phyloP scores from a whole-genome alignment of 441 rosid species.

The Eugenia klotzschiana region DNA sequence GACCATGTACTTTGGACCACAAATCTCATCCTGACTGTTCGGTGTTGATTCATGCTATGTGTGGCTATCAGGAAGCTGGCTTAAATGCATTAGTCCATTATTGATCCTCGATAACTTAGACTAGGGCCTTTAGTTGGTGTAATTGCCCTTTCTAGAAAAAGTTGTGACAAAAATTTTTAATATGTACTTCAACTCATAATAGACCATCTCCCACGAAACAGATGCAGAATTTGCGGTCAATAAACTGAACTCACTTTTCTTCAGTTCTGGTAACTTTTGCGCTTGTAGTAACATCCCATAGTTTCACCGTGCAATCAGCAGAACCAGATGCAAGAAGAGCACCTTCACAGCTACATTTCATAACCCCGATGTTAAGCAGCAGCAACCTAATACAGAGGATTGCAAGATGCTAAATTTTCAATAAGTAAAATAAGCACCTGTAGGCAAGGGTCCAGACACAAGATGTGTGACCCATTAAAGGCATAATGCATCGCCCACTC shows the following conservation, averaged over 20 bases:
- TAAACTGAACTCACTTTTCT: constrained; percentile 46
- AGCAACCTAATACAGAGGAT: not conserved
- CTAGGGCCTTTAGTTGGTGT: not conserved
- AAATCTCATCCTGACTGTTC: not conserved
- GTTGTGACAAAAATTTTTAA: not conserved
- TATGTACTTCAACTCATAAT: not conserved
- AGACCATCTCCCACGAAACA: not conserved
- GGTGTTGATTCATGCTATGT: not conserved
- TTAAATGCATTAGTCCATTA: not conserved
- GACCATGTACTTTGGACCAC: not conserved
- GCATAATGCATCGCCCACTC: constrained; percentile 76
- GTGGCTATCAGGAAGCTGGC: not conserved
- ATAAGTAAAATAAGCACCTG: constrained; percentile 35
- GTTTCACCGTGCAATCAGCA: constrained; percentile 82
- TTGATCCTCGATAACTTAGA: not conserved
- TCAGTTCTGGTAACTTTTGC: constrained; percentile 48
- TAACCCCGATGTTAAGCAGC: not conserved
- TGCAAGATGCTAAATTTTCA: not conserved
- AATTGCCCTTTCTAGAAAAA: not conserved
- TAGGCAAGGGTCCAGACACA: constrained; percentile 86
- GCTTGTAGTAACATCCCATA: constrained; percentile 81
- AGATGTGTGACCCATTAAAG: constrained; percentile 85
- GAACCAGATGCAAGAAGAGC: constrained; percentile 93
- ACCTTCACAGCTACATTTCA: constrained; percentile 59
- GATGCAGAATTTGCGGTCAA: not conserved